Evolutionary conservation across 306 rosid species (phyloP), one percentile per base, ranked within the genome.

Genomic region (Fagus crenata): DNA sequence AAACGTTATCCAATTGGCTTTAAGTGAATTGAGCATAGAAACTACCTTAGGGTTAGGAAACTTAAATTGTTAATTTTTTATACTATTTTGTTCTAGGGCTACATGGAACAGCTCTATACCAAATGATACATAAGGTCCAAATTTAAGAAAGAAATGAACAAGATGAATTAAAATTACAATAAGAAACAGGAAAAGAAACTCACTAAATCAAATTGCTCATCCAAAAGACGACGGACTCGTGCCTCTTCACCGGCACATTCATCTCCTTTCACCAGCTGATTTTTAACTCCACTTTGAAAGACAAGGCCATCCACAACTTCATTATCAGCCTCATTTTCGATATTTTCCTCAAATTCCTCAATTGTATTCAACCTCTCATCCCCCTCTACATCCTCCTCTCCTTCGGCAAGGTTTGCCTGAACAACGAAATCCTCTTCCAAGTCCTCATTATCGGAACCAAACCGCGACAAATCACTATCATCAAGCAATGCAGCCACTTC

Each of bases 391-490:
- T 43, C 82, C 70, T 65, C n/a, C 22, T 72, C 86, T 72, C 78
- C 91, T 37, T 75, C 90, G 0, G 35, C 53, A 72, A 82, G 54
- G 69, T 92, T 95, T 59, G 99, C 99, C 86, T 76, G 89, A 53
- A 89, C 84, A 79, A 95, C 89, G 42, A 95, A 95, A 80, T 95
- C 99, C 82, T 95, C 98, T 68, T 95, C 99, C 84, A 95, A 82
- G 74, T 95, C 98, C 80, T 92, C 99, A 11, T 77, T 85, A 80
- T 90, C 98, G 46, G 97, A 92, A 69, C 91, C 98, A 75, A 96
- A 89, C 73, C 90, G 81, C 1, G 96, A 96, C 53, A 79, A 71
- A 80, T 88, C 97, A 37, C 89, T 80, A 43, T 91, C 97, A 36
- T 92, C 93, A 53, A 96, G 98, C 84, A 96, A 75, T 2, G 97